Evolutionary conservation across 2,329 filamentous ascomycete species (phyloP), one percentile per base, ranked within the genome.

Genomic region (Talaromyces funiculosus): DNA sequence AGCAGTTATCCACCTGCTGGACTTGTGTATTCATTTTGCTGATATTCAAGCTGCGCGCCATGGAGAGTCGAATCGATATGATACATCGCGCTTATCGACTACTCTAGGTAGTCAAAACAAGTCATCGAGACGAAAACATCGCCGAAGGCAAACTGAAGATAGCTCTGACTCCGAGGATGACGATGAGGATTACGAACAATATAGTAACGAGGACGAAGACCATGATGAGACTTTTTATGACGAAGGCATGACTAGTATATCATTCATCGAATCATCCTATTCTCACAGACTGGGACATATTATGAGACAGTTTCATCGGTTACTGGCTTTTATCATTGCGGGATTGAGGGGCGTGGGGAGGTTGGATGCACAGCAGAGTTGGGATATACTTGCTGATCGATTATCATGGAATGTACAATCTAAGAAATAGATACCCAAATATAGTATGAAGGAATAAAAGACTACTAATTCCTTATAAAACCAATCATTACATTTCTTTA

Each of bases 381-480:
- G 92, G 89, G 90, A 94, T 73, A 85, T 89, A 62, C 72, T 96
- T 62, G 90, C 89, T 0, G 90, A 96, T 72, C 89, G 88, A 78
- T 73, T 96, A 47, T 88, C 92, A 55, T 77, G 75, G 75, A 71
- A 72, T 40, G 40, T 38, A 12, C 42, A 35, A 22, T 9, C 6
- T 31, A 33, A 47, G n/a, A 45, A 12, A 26, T 45, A 45, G n/a
- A 59, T 59, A 59, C 22, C 45, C 43, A 33, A n/a, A 10, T 42
- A 40, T 2, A 5, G 18, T 31, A 31, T 9, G 4, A 18, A 33
- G 20, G 1, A 47, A 33, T 7, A 51, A 18, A 33, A 33, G 26
- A 18, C 33, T 33, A 5, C 10, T 5, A 35, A 33, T 33, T 22
- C 20, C 4, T 16, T 20, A 22, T 20, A 33, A 33, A 31, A 35